A percentile compares a stretch with the other conserved stretches of the same genome.
phyloP scores from a whole-genome alignment of 176 grass and related monocot genomes.

The Eremochloa ophiuroides region DNA sequence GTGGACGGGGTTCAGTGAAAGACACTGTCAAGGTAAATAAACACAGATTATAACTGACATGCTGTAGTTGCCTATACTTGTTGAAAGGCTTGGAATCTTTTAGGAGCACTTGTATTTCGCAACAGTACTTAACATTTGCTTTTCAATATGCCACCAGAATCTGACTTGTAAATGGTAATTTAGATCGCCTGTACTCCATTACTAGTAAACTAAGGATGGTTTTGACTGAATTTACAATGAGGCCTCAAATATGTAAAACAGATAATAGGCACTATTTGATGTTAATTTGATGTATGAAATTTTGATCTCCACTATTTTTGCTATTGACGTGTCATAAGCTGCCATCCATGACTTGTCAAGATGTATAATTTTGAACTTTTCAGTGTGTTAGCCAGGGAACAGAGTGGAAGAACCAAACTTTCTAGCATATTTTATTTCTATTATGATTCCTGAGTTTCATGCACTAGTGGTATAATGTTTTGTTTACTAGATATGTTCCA shows the following conservation, averaged over 20 bases:
- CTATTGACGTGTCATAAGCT: not conserved
- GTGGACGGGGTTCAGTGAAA: conserved; percentile 90
- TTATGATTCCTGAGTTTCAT: not conserved
- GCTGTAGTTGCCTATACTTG: conserved; percentile 11
- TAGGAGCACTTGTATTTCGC: not conserved
- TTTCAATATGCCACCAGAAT: not conserved
- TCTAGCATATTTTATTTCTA: conserved; percentile 3
- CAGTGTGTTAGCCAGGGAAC: not conserved
- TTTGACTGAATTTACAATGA: not conserved
- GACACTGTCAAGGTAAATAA: conserved; percentile 83
- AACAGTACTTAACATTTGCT: not conserved
- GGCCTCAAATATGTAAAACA: not conserved
- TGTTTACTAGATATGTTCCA: not conserved
- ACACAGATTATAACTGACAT: conserved; percentile 32
- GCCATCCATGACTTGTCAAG: not conserved
- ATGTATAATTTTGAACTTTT: not conserved
- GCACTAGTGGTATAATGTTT: not conserved
- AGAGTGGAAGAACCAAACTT: not conserved
- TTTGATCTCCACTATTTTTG: not conserved
- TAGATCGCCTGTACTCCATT: not conserved
- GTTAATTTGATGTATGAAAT: not conserved
- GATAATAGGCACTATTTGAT: not conserved
- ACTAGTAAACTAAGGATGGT: not conserved
- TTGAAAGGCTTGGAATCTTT: not conserved
- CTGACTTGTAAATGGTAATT: not conserved